These are phyloP conservation scores for Podaxis rugospora DNA, from an alignment of 768 basidiomycete species.

Conservation along the genomic window DNA sequence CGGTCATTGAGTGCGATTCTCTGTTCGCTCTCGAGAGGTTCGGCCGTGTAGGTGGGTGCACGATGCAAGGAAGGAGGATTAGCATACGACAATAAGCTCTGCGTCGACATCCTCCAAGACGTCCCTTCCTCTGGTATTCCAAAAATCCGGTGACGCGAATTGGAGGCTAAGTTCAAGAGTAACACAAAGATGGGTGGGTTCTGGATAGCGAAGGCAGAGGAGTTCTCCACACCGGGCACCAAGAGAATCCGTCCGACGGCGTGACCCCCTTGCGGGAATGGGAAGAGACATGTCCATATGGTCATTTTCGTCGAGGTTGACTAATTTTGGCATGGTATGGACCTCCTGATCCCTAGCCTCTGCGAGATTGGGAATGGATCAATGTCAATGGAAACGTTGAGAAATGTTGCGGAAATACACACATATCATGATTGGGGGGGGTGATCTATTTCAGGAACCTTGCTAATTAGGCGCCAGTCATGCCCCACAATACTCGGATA, in stretches of 20 bases:
- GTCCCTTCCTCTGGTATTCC: neutral
- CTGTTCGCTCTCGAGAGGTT: slow-evolving; percentile 50
- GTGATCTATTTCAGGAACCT: too few relatives aligned
- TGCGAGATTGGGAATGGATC: neutral
- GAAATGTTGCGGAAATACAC: too few relatives aligned
- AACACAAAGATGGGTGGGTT: neutral
- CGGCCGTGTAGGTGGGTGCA: slow-evolving; percentile 48
- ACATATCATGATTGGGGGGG: too few relatives aligned
- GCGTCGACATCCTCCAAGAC: slow-evolving; percentile 42
- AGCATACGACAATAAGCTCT: slow-evolving; percentile 48
- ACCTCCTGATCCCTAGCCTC: too few relatives aligned
- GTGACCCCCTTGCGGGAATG: neutral
- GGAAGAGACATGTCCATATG: slow-evolving; percentile 2
- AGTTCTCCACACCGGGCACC: neutral
- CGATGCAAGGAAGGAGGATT: slow-evolving; percentile 30
- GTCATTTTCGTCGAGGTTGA: neutral
- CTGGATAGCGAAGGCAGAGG: neutral
- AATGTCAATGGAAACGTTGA: too few relatives aligned
- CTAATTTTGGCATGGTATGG: neutral
- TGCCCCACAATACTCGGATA: too few relatives aligned
- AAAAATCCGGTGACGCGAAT: neutral
- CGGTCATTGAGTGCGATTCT: slow-evolving; percentile 44
- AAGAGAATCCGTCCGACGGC: neutral
- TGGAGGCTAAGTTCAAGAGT: neutral
- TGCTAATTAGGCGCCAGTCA: too few relatives aligned